These are phyloP conservation scores for Candolleomyces aberdarensis DNA, from an alignment of 768 basidiomycete genomes.

Conservation along the genomic window DNA sequence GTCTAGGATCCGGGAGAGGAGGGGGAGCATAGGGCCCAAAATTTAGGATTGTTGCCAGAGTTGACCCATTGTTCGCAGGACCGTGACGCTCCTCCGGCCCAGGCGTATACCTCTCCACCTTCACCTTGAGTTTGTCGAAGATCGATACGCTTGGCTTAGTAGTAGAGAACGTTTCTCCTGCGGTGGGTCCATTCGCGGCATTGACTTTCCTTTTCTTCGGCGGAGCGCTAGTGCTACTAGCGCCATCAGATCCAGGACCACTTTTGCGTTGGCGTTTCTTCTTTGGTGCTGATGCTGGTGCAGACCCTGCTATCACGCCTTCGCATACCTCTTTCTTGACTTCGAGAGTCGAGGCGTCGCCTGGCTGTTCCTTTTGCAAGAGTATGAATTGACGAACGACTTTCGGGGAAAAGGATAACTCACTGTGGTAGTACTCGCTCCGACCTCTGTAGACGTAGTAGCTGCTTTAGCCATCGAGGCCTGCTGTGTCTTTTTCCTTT, in stretches of 20 bases:
- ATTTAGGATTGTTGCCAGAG: neutral
- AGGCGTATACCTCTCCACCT: neutral
- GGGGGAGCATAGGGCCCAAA: neutral
- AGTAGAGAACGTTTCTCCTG: neutral
- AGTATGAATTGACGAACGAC: neutral
- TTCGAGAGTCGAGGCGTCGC: neutral
- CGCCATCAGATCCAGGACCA: neutral
- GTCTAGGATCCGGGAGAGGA: too few species aligned
- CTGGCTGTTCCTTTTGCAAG: neutral
- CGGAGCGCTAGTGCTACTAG: neutral
- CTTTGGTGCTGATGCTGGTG: neutral
- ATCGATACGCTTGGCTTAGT: neutral
- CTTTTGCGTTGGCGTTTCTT: neutral
- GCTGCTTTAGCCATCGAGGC: neutral
- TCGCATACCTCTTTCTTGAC: neutral
- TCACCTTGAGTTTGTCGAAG: neutral
- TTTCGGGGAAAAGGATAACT: neutral
- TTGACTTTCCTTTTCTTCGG: neutral
- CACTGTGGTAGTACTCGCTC: neutral
- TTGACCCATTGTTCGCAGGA: neutral
- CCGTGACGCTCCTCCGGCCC: neutral
- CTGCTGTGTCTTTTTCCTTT: conserved; percentile 1
- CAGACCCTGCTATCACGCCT: neutral
- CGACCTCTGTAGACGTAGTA: neutral
- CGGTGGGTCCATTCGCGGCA: neutral